Evolutionary conservation across 345 rosid species (phyloP), one percentile per base, ranked within the genome.

Genomic region (Microthlaspi erraticum): DNA sequence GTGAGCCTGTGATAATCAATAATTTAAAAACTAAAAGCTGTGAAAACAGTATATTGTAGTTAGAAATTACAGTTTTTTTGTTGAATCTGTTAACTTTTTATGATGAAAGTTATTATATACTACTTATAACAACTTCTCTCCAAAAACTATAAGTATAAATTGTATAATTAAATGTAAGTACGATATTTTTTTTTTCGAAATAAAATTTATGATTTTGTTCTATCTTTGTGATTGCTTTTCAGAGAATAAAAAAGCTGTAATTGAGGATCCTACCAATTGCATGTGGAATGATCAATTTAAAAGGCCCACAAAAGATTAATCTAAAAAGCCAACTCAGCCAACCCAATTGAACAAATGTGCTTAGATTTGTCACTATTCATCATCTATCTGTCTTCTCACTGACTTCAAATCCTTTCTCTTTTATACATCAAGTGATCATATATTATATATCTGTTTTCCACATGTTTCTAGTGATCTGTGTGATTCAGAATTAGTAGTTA

Each of bases 361-460:
- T 41, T 19, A 43, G 45, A 39, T 72, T 73, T 73, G 77, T 73
- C 72, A 58, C 54, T 73, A 73, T 73, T 58, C 61, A 39, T 66
- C 53, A 73, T 73, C 72, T 73, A 73, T 31, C 77, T 73, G 77
- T 73, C 67, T 39, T 73, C 77, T 64, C 77, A 73, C 17, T 73
- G 77, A 73, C 77, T 73, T 73, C 71, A 73, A 56, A 58, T 66
- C 60, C 5, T 46, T 71, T 41, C 44, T 10, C 58, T 62, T 56
- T 46, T 73, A 56, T 67, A 73, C 57, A 36, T 36, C 66, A 64
- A 73, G 59, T 73, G 66, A 64, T 73, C 66, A 64, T 56, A 42
- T 54, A 19, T 16, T n/a, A 34, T 46, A 56, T 17, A 55, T 29
- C 55, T 41, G 36, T 9, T 57, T 68, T 68, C 5, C 26, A 46